Percentiles rank a stretch among this genome's conserved stretches.
Evolutionary conservation across 106 monocot species (phyloP).

Genomic region (Dioscorea dumetorum): DNA sequence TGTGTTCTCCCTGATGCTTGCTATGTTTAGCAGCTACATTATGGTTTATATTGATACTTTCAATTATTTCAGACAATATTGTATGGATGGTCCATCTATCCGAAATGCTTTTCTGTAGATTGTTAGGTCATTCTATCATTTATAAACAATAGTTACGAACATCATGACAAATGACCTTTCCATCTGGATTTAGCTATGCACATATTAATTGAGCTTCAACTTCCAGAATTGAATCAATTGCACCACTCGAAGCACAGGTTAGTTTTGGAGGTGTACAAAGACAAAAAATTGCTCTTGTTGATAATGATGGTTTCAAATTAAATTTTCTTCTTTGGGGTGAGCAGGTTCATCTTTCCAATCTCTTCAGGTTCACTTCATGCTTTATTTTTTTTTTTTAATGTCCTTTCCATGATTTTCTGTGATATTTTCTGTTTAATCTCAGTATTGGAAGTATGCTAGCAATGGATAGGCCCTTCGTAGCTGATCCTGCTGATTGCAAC

Average conservation of each 20-base stretch:
- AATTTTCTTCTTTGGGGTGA: slow-evolving; percentile 95
- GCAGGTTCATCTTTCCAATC: slow-evolving; percentile 79
- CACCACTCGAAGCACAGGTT: slow-evolving; percentile 48
- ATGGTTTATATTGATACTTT: no score
- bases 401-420: slow-evolving; percentile 4
- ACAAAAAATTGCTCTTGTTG: slow-evolving; percentile 61
- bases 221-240: slow-evolving; percentile 72
- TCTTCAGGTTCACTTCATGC: slow-evolving; percentile 51
- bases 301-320: slow-evolving; percentile 60
- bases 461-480: slow-evolving; percentile 73
- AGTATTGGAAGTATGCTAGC: slow-evolving; percentile 98
- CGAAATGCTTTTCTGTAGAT: no score
- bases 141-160: no score
- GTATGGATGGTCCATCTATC: no score
- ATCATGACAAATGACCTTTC: background rate
- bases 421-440: slow-evolving; percentile 17
- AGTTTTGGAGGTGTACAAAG: slow-evolving; percentile 38
- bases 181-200: background rate
- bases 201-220: background rate
- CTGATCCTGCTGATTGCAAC: slow-evolving; percentile 26
- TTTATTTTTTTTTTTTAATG: slow-evolving; percentile 5
- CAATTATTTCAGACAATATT: no score
- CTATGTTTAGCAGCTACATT: no score
- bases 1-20: no score
- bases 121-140: no score